A percentile compares a stretch with the other conserved stretches of the same genome.
These are phyloP conservation scores for Ganoderma lucidum DNA, from an alignment of 1,284 basidiomycete species.

Conservation along the genomic window DNA sequence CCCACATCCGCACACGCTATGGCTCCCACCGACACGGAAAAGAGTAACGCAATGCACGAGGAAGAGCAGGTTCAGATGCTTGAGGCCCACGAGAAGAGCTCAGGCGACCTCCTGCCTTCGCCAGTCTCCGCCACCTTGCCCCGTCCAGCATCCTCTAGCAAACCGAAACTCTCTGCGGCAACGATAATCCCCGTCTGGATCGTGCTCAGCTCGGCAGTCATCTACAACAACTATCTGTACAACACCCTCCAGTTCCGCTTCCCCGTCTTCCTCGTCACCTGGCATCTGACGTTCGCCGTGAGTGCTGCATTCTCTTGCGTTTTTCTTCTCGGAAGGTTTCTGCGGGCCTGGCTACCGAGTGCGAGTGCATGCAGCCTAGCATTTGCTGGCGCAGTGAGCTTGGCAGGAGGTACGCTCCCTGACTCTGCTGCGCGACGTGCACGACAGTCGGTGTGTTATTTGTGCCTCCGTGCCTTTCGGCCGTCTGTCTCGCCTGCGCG, in stretches of 20 bases:
- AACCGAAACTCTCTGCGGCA: slow-evolving; percentile 60
- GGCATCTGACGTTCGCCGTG: slow-evolving; percentile 86
- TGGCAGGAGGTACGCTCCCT: background rate
- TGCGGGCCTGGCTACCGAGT: background rate
- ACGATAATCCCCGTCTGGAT: slow-evolving; percentile 92
- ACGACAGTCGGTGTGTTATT: background rate
- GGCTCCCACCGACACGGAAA: slow-evolving; percentile 34
- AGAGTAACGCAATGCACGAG: slow-evolving; percentile 21
- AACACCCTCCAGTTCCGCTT: slow-evolving; percentile 84
- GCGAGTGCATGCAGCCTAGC: background rate
- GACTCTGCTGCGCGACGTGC: background rate
- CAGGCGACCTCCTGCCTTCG: slow-evolving; percentile 52
- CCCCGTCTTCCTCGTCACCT: slow-evolving; percentile 91
- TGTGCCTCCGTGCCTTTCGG: background rate
- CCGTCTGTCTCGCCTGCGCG: background rate
- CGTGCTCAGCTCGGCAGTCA: slow-evolving; percentile 85
- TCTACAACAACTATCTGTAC: slow-evolving; percentile 97
- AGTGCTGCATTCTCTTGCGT: slow-evolving; percentile 41
- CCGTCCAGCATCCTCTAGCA: slow-evolving; percentile 46
- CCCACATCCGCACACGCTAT: slow-evolving; percentile 17
- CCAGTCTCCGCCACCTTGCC: slow-evolving; percentile 56
- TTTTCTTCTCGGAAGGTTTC: background rate
- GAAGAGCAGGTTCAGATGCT: slow-evolving; percentile 40
- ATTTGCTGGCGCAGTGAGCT: background rate
- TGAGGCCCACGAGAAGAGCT: slow-evolving; percentile 39